Evolutionary conservation across 306 rosid species (phyloP).

Genomic region (Prunus kanzakura): DNA sequence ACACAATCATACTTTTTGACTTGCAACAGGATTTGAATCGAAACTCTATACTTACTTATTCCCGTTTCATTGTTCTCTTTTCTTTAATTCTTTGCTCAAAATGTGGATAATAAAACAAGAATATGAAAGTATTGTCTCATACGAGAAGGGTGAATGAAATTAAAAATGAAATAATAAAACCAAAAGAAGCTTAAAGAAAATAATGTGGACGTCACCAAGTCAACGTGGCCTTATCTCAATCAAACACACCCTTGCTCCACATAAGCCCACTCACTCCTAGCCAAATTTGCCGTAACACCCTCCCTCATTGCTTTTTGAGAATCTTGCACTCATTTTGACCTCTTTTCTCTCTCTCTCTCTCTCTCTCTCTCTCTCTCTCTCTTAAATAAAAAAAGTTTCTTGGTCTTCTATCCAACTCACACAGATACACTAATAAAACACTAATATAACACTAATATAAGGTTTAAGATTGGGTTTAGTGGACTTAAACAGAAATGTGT

Average conservation of each 20-base stretch:
- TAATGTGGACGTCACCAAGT: constrained; percentile 8
- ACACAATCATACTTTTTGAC: too few relatives aligned
- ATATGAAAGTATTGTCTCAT: fast-evolving
- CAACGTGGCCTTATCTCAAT: constrained; percentile 16
- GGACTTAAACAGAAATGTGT: background rate
- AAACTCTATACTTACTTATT: too few relatives aligned
- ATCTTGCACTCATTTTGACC: background rate
- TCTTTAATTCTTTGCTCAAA: too few relatives aligned
- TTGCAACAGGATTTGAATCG: too few relatives aligned
- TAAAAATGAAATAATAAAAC: background rate
- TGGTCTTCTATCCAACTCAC: constrained; percentile 8
- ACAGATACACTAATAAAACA: constrained; percentile 1
- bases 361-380: too few relatives aligned
- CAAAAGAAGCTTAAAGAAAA: background rate
- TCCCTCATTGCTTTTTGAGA: too few relatives aligned
- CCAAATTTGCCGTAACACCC: background rate
- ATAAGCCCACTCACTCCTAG: constrained; percentile 2
- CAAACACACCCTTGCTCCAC: background rate
- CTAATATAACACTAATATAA: background rate
- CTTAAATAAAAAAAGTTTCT: background rate
- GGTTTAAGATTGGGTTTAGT: background rate
- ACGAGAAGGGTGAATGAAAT: background rate
- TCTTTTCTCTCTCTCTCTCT: too few relatives aligned
- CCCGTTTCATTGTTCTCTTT: fast-evolving
- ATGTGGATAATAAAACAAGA: too few relatives aligned